Evolutionary conservation across 2,329 filamentous ascomycete species (phyloP), one percentile per base, ranked within the genome.

Genomic region (Nannizziopsis barbatae): DNA sequence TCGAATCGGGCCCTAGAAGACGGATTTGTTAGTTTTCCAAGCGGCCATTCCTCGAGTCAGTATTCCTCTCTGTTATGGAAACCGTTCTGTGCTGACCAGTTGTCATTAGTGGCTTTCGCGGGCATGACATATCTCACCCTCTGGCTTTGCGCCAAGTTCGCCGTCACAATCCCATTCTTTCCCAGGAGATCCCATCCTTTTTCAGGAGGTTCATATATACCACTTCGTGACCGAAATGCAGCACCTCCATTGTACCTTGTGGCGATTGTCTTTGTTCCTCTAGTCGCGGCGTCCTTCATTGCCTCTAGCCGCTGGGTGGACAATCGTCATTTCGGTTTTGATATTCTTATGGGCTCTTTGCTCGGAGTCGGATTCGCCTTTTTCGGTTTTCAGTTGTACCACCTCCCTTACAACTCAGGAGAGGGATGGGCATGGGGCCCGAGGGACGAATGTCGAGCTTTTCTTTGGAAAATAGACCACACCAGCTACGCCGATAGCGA

Each of bases 401-500:
- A 95, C 61, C 69, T 92, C 8, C 86, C 88, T 0, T 80, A 94
- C 53, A 72, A 71, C 15, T 74, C 76, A n/a, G 87, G 87, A 5
- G 84, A 83, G 1, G 89, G 89, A 11, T 95, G 88, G 87, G 80
- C 86, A 0, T 95, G 88, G 89, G 87, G 84, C 2, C 81, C 87
- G 0, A 75, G 89, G 44, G 84, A 77, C 58, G 71, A 73, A 38
- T 75, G 81, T 47, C 75, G 86, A 52, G 85, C 86, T 0, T 95
- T 89, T 42, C 59, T 62, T 49, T 61, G 60, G 3, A 59, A 58
- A 0, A 49, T 67, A 17, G 64, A 63, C 2, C 55, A 59, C 31
- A 60, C 63, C 2, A 62, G 60, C 49, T 59, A 63, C 20, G 52
- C 20, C 20, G 18, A 27, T 9, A 40, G 20, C 11, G 46, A 32